These are phyloP conservation scores for Phascolomyces articulosus DNA, from an alignment of 371 early-diverging fungal species.

Conservation along the genomic window DNA sequence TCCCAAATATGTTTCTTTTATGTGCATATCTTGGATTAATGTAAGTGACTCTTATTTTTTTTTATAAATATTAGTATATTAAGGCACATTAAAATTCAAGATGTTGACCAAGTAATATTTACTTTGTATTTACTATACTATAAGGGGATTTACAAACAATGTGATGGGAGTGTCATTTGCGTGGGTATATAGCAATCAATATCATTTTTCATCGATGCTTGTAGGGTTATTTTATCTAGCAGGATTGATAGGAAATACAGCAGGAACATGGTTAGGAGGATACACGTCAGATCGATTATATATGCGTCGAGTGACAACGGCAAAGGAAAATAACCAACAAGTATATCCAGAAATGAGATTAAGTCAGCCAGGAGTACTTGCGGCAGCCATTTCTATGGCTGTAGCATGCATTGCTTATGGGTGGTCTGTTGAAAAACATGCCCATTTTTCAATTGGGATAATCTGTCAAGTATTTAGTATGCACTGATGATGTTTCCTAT, in stretches of 20 bases:
- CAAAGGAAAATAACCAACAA: conserved; percentile 13
- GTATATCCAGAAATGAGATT: conserved; percentile 43
- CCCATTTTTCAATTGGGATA: conserved; percentile 42
- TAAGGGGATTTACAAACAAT: neutral
- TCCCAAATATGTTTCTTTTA: conserved; percentile 33
- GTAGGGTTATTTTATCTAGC: neutral
- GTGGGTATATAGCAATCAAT: neutral
- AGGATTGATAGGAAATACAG: conserved; percentile 7
- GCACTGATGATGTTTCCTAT: neutral
- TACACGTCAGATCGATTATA: conserved; percentile 34
- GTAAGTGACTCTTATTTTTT: conserved; percentile 26
- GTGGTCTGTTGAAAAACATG: conserved; percentile 41
- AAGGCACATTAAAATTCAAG: neutral
- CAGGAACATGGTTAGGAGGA: conserved; percentile 39
- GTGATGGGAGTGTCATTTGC: neutral
- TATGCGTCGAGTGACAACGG: conserved; percentile 22
- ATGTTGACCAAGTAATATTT: neutral
- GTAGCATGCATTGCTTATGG: conserved; percentile 33
- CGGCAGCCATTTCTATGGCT: conserved; percentile 18
- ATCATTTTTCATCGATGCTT: neutral
- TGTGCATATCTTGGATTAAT: conserved; percentile 30
- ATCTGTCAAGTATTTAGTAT: conserved; percentile 12
- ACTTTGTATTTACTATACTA: neutral
- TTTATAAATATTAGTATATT: too few species aligned
- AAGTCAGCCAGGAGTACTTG: conserved; percentile 19